Evolutionary conservation across 768 basidiomycete species (phyloP), one percentile per base, ranked within the genome.

Genomic region (Naganishia kalamii): DNA sequence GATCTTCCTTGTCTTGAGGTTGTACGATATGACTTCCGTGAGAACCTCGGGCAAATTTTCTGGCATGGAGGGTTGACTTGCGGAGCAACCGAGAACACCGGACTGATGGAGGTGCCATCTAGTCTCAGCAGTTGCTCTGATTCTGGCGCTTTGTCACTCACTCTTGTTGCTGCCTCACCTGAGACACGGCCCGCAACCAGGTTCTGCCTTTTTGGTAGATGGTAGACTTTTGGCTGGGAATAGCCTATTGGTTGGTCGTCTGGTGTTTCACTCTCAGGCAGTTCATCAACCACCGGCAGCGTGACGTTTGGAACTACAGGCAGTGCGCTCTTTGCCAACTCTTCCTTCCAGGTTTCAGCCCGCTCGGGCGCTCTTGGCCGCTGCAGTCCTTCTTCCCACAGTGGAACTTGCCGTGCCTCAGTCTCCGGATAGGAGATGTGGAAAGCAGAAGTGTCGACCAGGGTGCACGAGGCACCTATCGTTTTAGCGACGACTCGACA

Each of bases 391-490:
- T 5, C 13, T 6, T n/a, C 43, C 19, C 21, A 23, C 10, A 37
- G 3, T 5, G 54, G 35, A 15, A 15, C 6, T 23, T n/a, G 35
- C 35, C 21, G 27, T 25, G 15, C 19, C 32, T 30, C 37, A n/a
- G 21, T 27, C 21, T 40, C 41, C 0, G 76, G 76, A 41, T 73
- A 77, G 47, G 74, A 75, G 8, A 77, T 63, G 50, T 77, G 76
- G 52, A 75, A 75, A 44, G 72, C 70, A 7, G 69, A 66, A 0
- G 74, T 61, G 52, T 77, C 76, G 46, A 77, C 71, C 12, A 75
- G 70, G 12, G 73, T 70, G 8, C 75, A 74, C 5, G 76, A 71
- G 33, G 76, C 74, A 30, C 69, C 70, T 1, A 77, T 63, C 0
- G 74, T 74, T 11, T 62, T 13, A 2, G 74, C 61, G 4, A 77